These are phyloP conservation scores for Colletotrichum sojae DNA, from an alignment of 2,329 filamentous ascomycete genomes.

Conservation along the genomic window DNA sequence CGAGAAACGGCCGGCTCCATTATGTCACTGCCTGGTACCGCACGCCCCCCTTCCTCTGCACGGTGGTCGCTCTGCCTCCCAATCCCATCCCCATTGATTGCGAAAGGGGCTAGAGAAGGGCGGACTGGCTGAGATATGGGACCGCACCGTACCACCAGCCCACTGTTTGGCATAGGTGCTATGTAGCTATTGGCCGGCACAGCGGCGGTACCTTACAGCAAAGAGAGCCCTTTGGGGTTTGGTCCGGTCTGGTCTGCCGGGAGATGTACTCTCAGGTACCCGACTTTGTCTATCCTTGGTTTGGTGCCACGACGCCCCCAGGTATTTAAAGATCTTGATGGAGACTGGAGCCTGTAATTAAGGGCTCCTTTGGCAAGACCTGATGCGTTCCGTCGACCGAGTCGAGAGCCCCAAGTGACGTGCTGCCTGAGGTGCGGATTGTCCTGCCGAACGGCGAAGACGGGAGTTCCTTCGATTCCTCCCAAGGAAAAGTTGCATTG, in stretches of 20 bases:
- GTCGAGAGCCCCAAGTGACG: conserved; percentile 19
- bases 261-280: conserved; percentile 24
- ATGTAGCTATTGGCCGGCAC: background rate
- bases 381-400: conserved; percentile 29
- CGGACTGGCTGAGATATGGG: background rate
- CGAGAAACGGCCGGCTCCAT: too few relatives aligned
- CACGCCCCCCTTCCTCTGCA: conserved; percentile 13
- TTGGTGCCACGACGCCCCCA: conserved; percentile 21
- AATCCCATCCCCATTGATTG: conserved; percentile 16
- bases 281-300: conserved; percentile 24
- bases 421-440: background rate
- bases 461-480: background rate
- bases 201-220: background rate
- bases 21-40: conserved; percentile 31
- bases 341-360: conserved; percentile 28
- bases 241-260: background rate
- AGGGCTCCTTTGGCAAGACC: conserved; percentile 27
- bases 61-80: conserved; percentile 17
- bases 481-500: background rate
- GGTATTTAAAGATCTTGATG: conserved; percentile 37
- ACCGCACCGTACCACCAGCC: conserved; percentile 9
- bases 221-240: background rate
- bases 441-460: background rate
- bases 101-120: conserved; percentile 24
- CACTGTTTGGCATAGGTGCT: too few relatives aligned